A percentile compares a stretch with the other conserved stretches of the same genome.
Evolutionary conservation across 2,329 filamentous ascomycete species (phyloP).

Genomic region (Emergomyces pasteurianus): DNA sequence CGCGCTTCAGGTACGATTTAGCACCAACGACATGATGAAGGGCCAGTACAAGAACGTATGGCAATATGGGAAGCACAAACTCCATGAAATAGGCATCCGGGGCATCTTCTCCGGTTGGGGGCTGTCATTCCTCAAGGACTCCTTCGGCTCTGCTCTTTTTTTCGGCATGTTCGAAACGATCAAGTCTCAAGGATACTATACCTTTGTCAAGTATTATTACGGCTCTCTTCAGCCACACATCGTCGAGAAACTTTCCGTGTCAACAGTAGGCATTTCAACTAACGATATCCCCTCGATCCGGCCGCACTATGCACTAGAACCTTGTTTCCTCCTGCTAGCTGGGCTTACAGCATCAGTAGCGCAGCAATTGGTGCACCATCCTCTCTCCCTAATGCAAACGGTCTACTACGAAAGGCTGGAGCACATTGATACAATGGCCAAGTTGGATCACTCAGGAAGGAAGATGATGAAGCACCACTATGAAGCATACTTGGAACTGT

Average conservation of each 20-base stretch:
- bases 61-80: conserved; percentile 48
- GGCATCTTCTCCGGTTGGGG: conserved; percentile 54
- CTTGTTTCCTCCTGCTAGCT: conserved; percentile 47
- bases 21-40: conserved; percentile 46
- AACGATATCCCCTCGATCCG: conserved; percentile 37
- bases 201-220: conserved; percentile 49
- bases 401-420: conserved; percentile 49
- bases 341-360: conserved; percentile 47
- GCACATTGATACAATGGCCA: conserved; percentile 44
- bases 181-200: conserved; percentile 52
- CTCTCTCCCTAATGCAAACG: conserved; percentile 46
- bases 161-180: conserved; percentile 53
- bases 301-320: conserved; percentile 53
- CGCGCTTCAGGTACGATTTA: conserved; percentile 50
- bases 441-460: conserved; percentile 28
- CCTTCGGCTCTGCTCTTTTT: conserved; percentile 49
- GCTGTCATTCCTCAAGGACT: conserved; percentile 48
- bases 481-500: conserved; percentile 49
- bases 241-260: conserved; percentile 17
- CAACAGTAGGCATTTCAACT: conserved; percentile 16
- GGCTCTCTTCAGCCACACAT: conserved; percentile 25
- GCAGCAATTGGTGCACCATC: conserved; percentile 48
- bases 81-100: conserved; percentile 46
- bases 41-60: conserved; percentile 51
- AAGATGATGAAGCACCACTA: conserved; percentile 44